These are phyloP conservation scores for Closterium sp. DNA, from an alignment of 139 green algal genomes.

Conservation along the genomic window DNA sequence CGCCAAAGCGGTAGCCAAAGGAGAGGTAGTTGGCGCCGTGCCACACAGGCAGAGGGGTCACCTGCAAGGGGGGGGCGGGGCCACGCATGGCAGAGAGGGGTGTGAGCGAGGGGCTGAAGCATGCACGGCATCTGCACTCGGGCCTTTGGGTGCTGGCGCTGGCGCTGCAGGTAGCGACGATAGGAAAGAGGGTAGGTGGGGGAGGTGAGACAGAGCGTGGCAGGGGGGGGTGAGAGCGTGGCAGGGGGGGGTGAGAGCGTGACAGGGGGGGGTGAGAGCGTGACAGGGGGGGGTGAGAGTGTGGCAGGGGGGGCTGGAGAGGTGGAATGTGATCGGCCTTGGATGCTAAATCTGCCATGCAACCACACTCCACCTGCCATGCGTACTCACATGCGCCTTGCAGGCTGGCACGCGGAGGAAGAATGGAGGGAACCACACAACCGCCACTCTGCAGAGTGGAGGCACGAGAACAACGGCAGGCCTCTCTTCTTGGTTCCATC, in stretches of 20 bases:
- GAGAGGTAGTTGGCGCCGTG: conserved; percentile 32
- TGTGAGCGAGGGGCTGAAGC: not conserved
- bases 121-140: not conserved
- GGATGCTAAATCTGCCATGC: not conserved
- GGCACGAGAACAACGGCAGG: too few species aligned
- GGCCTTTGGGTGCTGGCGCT: too few species aligned
- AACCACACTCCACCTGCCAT: not conserved
- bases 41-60: conserved; percentile 43
- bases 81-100: not conserved
- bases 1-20: conserved; percentile 29
- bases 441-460: too few species aligned
- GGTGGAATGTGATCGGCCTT: not conserved
- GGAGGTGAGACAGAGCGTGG: too few species aligned
- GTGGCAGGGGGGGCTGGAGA: not conserved
- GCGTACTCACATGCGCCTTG: not conserved
- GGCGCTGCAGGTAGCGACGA: too few species aligned
- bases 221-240: too few species aligned
- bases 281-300: too few species aligned
- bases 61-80: not conserved
- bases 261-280: not conserved
- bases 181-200: too few species aligned
- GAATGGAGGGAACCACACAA: not conserved
- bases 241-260: too few species aligned
- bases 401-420: not conserved
- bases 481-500: too few species aligned